A percentile compares a stretch with the other conserved stretches of the same genome.
Conservation (phyloP, 805 yeast species). For the Wickerhamiella domercqiae region DNA sequence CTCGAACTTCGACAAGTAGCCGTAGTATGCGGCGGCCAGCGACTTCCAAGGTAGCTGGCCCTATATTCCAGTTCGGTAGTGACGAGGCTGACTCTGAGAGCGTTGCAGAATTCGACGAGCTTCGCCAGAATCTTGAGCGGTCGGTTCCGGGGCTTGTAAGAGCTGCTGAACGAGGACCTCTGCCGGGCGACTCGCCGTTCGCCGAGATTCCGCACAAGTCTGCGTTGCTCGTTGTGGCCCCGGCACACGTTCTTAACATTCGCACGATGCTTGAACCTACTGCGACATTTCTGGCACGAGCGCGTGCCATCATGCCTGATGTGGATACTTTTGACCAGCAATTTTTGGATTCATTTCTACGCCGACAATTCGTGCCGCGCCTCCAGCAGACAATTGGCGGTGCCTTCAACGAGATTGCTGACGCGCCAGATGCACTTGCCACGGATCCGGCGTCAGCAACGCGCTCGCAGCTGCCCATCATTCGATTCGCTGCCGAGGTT, state of each 20-base stretch:
- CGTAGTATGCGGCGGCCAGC: no score
- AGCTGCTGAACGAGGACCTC: constrained; percentile 5
- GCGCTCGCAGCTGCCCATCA: constrained; percentile 21
- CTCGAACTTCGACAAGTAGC: not conserved
- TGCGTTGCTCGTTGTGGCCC: constrained; percentile 18
- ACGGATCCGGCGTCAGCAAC: constrained; percentile 20
- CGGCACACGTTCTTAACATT: constrained; percentile 62
- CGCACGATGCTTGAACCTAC: constrained; percentile 61
- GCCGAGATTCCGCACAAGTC: constrained; percentile 15
- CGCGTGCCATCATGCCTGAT: constrained; percentile 29
- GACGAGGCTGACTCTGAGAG: constrained; percentile 22
- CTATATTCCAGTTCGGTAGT: constrained; percentile 14
- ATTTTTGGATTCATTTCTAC: constrained; percentile 51
- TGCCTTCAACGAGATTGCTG: constrained; percentile 36
- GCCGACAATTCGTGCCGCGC: constrained; percentile 44
- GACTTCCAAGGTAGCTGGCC: constrained; percentile 5
- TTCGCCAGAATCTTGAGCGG: constrained; percentile 36
- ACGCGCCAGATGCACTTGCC: constrained; percentile 27
- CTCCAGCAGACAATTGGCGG: constrained; percentile 40
- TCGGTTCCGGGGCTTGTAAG: constrained; percentile 60
- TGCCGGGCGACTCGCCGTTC: constrained; percentile 17
- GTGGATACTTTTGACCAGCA: constrained; percentile 18
- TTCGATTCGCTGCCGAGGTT: constrained; percentile 32
- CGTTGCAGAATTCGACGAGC: constrained; percentile 23
- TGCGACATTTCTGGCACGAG: constrained; percentile 48